phyloP scores from a whole-genome alignment of 768 basidiomycete genomes.

The Termitomyces bulborhizus region DNA sequence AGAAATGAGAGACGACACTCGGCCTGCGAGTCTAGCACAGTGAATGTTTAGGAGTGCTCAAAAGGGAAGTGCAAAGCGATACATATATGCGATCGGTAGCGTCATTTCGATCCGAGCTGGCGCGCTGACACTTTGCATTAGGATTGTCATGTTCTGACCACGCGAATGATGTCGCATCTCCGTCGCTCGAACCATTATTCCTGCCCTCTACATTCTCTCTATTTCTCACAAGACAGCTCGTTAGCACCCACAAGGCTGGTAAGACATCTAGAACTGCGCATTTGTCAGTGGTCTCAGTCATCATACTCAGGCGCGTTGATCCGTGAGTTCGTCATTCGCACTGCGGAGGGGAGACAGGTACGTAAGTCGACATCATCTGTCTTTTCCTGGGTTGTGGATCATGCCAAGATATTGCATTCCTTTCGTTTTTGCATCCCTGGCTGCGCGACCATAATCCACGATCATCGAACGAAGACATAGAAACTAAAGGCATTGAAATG shows the following conservation, averaged over 20 bases:
- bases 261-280: neutral
- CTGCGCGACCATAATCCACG: neutral
- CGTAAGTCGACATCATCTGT: neutral
- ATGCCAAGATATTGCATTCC: neutral
- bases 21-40: conserved; percentile 22
- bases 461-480: neutral
- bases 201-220: neutral
- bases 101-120: conserved; percentile 12
- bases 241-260: neutral
- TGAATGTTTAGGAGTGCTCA: conserved; percentile 16
- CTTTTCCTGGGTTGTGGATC: neutral
- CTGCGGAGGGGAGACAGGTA: neutral
- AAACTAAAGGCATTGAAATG: neutral
- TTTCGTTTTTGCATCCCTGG: neutral
- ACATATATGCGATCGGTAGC: conserved; percentile 9
- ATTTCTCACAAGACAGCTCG: neutral
- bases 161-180: neutral
- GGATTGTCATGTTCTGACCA: neutral
- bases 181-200: neutral
- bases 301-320: neutral
- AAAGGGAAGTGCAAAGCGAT: conserved; percentile 14
- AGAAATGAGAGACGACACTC: conserved; percentile 12
- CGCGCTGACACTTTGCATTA: neutral
- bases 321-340: neutral
- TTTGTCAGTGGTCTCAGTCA: neutral